Evolutionary conservation across 139 green algal species (phyloP), one percentile per base, ranked within the genome.

Genomic region (Picochlorum sp.): DNA sequence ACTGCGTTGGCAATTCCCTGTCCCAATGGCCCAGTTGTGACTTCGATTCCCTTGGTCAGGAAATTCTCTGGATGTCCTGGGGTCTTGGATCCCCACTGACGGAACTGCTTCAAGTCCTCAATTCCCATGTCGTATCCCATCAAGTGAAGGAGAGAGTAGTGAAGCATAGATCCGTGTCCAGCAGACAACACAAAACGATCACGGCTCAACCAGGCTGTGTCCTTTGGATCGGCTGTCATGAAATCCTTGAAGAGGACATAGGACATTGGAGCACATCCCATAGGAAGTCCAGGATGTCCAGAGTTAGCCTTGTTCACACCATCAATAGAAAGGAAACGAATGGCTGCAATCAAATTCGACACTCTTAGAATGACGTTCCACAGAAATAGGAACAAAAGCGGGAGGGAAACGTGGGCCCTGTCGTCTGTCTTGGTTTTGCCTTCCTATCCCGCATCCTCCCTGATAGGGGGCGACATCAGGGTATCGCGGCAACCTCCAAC

Each of bases 41-140:
- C 92, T 81, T 99, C 94, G 41, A 97, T 77, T 52, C 94, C 94
- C 8, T 81, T 10, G 30, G 94, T 99, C 49, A 91, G 67, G 77
- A 98, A 97, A 83, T 98, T 97, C 83, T 99, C 94, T 34, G 94
- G 94, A 81, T 99, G 94, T 65, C 93, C 94, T 50, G 94, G 93
- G 57, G 90, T 96, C 78, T 81, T 80, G 68, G 74, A 89, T 65
- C 80, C 85, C 89, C 86, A 96, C 83, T 99, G 94, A 50, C 94
- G 81, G 93, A 98, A 99, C 21, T 83, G 67, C 86, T 97, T 95
- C 56, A 96, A 74, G 75, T 99, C 88, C 7, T 97, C 93, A 66
- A 96, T 81, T 62, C 70, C 68, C 28, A 97, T 84, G 65, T 77
- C 79, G 76, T 94, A 99, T 75, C 94, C 94, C 31, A 82, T 76